Conservation (phyloP, 2,329 filamentous ascomycete genomes). For the Chaetomium sp. region DNA sequence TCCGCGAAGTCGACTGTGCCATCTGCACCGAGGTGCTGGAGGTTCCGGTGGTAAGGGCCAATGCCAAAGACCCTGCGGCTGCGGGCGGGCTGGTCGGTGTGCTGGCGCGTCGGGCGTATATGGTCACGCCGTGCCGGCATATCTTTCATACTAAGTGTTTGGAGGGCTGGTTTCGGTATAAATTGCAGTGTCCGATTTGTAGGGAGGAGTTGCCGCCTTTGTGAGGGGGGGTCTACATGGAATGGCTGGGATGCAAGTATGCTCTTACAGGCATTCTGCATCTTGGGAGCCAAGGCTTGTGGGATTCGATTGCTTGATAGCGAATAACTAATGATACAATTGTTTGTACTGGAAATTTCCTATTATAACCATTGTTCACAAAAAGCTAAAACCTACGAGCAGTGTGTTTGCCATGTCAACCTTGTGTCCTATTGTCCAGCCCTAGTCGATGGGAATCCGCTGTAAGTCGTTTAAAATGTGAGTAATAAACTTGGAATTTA, state of each 20-base stretch:
- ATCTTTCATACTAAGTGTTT: constrained; percentile 90
- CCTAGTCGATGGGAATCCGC: too few relatives aligned
- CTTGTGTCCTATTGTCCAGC: too few relatives aligned
- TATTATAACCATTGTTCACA: too few relatives aligned
- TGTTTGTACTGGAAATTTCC: too few relatives aligned
- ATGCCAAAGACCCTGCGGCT: constrained; percentile 40
- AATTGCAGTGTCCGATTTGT: constrained; percentile 92
- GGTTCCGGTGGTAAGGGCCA: constrained; percentile 68
- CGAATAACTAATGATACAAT: too few relatives aligned
- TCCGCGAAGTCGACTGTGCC: constrained; percentile 73
- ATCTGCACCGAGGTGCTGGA: constrained; percentile 92
- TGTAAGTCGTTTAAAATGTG: too few relatives aligned
- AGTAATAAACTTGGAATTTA: too few relatives aligned
- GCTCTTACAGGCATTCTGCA: background rate
- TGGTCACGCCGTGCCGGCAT: constrained; percentile 95
- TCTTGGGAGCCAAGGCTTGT: too few relatives aligned
- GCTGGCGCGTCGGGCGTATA: constrained; percentile 76
- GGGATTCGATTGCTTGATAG: too few relatives aligned
- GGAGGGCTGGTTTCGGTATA: constrained; percentile 92
- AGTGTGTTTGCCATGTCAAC: too few relatives aligned
- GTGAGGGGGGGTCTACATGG: background rate
- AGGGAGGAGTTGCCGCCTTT: constrained; percentile 81
- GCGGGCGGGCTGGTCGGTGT: constrained; percentile 56
- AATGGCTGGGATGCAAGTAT: background rate
- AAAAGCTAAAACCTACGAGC: too few relatives aligned